A percentile compares a stretch with the other conserved stretches of the same genome.
Evolutionary conservation across 2,329 filamentous ascomycete genomes (phyloP).

Genomic region (Drechslerella stenobrocha): DNA sequence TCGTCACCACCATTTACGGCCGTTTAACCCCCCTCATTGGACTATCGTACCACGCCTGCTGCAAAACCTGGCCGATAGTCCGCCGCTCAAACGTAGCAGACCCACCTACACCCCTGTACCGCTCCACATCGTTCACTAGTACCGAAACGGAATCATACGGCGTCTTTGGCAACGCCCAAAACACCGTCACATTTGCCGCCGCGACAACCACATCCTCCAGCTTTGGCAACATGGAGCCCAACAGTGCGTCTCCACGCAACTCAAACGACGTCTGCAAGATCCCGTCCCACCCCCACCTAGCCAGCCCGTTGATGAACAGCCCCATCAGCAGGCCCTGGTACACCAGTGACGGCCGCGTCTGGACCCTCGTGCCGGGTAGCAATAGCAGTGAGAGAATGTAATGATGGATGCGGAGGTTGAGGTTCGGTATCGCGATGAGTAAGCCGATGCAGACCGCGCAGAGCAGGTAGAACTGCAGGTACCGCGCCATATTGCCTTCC

Average conservation of each 20-base stretch:
- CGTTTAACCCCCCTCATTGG: not conserved
- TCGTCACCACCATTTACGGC: not conserved
- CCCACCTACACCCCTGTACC: conserved; percentile 63
- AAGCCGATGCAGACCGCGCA: conserved; percentile 88
- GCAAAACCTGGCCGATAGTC: conserved; percentile 26
- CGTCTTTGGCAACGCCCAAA: conserved; percentile 58
- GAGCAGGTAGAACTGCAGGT: conserved; percentile 85
- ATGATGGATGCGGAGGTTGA: conserved; percentile 88
- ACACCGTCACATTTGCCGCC: conserved; percentile 66
- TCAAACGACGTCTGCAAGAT: conserved; percentile 79
- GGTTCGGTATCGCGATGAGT: conserved; percentile 83
- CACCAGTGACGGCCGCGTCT: conserved; percentile 78
- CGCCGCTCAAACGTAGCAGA: conserved; percentile 16
- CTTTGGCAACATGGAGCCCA: conserved; percentile 66
- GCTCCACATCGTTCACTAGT: conserved; percentile 82
- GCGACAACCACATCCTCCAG: conserved; percentile 58
- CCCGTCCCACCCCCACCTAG: conserved; percentile 88
- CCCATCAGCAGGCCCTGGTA: conserved; percentile 90
- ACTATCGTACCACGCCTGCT: conserved; percentile 34
- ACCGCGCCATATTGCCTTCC: conserved; percentile 76
- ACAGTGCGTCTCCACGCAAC: conserved; percentile 69
- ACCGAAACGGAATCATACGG: conserved; percentile 67
- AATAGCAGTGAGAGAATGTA: conserved; percentile 87
- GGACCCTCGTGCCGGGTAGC: conserved; percentile 83
- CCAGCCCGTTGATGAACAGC: conserved; percentile 90